These are phyloP conservation scores for Hydnomerulius pinastri DNA, from an alignment of 768 basidiomycete species.

Conservation along the genomic window DNA sequence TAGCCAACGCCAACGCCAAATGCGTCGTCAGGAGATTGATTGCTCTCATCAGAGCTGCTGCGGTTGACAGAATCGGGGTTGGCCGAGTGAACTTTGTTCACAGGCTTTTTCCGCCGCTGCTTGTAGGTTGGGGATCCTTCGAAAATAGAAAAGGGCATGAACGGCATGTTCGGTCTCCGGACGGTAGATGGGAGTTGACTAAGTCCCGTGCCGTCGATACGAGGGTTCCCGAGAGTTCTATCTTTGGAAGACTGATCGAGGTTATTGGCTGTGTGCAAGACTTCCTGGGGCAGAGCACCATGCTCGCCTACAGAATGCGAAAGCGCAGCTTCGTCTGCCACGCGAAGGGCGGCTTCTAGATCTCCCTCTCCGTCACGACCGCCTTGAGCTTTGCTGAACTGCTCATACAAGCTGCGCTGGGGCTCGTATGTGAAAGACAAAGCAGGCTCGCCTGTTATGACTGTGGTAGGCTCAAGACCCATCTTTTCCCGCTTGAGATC, in stretches of 20 bases:
- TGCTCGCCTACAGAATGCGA: conserved; percentile 12
- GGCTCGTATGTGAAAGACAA: conserved; percentile 87
- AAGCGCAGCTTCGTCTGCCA: conserved; percentile 27
- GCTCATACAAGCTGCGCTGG: conserved; percentile 83
- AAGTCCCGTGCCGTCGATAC: conserved; percentile 25
- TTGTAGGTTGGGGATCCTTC: conserved; percentile 90
- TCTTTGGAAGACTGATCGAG: conserved; percentile 4
- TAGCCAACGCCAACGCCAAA: conserved; percentile 27
- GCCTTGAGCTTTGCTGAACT: conserved; percentile 60
- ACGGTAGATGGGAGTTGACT: conserved; percentile 15
- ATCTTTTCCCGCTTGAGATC: conserved; percentile 96
- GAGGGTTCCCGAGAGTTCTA: conserved; percentile 14
- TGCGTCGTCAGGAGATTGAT: conserved; percentile 14
- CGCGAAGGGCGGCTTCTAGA: conserved; percentile 32
- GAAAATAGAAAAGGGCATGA: conserved; percentile 73
- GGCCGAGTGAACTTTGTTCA: conserved; percentile 36
- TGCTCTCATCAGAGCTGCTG: conserved; percentile 23
- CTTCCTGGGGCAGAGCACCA: conserved; percentile 17
- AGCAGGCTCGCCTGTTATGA: conserved; percentile 76
- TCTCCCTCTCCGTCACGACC: conserved; percentile 37
- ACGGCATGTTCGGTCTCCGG: conserved; percentile 35
- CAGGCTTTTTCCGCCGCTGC: conserved; percentile 76
- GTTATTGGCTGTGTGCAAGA: background rate
- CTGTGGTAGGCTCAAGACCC: conserved; percentile 84
- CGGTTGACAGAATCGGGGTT: conserved; percentile 31